Base-by-base conservation (phyloP, 768 basidiomycete genomes). In the Tricholomella constricta region DNA sequence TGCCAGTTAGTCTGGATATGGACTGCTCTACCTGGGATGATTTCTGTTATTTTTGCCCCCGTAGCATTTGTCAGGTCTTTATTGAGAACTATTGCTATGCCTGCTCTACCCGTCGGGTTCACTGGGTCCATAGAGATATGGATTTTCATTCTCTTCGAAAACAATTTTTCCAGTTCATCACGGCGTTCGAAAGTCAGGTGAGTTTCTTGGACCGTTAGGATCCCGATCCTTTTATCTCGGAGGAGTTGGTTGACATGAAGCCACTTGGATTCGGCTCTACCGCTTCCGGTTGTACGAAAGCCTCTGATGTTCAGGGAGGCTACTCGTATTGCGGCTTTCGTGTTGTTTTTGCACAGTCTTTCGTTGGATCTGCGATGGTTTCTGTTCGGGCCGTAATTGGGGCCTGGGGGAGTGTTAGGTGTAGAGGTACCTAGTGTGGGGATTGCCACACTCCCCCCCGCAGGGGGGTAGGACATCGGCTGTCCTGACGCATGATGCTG, bases 31-130 rank as follows among this genome's bases (percentile, higher is more conserved):
- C n/a, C n/a, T n/a, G n/a, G n/a, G n/a, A n/a, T n/a, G n/a, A n/a
- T n/a, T n/a, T n/a, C n/a, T n/a, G n/a, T n/a, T n/a, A n/a, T n/a
- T n/a, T n/a, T n/a, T n/a, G 65, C 38, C 29, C 29, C 29, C 11
- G 11, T 11, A 31, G 29, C 11, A 31, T 31, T 48, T 5, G 62
- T 62, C 2, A 63, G 23, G 9, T 58, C 31, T 55, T 67, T 74
- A 46, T 75, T 73, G 10, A 76, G 42, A 0, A 72, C 58, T 2
- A 74, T 52, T 1, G 72, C 74, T 5, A 74, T 64, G 31, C 72
- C 73, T 52, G 48, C 58, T 2, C 62, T 52, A 26, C 60, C 68
- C 12, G 64, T 45, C 1, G 45, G 31, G 3, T 51, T 20, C n/a
- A 55, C 51, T n/a, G n/a, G n/a, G n/a, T n/a, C n/a, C n/a, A n/a